These are phyloP conservation scores for Macaranga tanarius DNA, from an alignment of 441 rosid genomes.

Conservation along the genomic window DNA sequence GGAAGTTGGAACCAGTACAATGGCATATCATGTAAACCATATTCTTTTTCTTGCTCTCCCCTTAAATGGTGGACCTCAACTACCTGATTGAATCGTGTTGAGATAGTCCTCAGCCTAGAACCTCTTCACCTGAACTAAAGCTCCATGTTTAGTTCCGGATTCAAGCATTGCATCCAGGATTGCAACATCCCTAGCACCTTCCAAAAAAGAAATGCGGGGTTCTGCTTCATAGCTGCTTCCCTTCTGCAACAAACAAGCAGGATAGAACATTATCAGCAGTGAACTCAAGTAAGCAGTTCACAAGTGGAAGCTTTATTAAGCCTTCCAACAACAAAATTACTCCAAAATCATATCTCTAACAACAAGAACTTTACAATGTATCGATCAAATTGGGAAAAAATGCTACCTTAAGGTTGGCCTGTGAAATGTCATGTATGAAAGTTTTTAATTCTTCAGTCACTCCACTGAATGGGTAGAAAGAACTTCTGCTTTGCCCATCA, in stretches of 20 bases:
- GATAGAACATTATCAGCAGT: background rate
- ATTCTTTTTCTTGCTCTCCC: background rate
- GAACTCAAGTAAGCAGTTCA: background rate
- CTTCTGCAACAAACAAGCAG: slow-evolving; percentile 40
- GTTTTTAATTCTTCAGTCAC: slow-evolving; percentile 86
- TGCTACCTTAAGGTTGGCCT: slow-evolving; percentile 55
- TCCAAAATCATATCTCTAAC: no score
- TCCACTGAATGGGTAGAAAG: slow-evolving; percentile 84
- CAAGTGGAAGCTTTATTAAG: background rate
- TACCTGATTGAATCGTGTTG: background rate
- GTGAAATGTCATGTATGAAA: slow-evolving; percentile 64
- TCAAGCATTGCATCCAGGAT: slow-evolving; percentile 94
- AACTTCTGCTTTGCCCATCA: slow-evolving; percentile 56
- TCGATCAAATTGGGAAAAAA: no score
- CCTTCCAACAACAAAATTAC: background rate
- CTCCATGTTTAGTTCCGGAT: slow-evolving; percentile 70
- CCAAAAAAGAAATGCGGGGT: slow-evolving; percentile 67
- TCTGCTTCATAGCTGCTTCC: slow-evolving; percentile 52
- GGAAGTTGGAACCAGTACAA: no score
- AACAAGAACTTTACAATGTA: no score
- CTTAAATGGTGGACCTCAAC: slow-evolving; percentile 1
- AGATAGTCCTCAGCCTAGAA: slow-evolving; percentile 34
- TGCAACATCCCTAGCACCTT: slow-evolving; percentile 94
- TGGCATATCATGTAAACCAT: background rate
- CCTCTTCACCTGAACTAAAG: slow-evolving; percentile 51